Percentiles rank a stretch among this genome's conserved stretches.
These are phyloP conservation scores for Fusarium equiseti DNA, from an alignment of 2,329 filamentous ascomycete genomes.

Conservation along the genomic window DNA sequence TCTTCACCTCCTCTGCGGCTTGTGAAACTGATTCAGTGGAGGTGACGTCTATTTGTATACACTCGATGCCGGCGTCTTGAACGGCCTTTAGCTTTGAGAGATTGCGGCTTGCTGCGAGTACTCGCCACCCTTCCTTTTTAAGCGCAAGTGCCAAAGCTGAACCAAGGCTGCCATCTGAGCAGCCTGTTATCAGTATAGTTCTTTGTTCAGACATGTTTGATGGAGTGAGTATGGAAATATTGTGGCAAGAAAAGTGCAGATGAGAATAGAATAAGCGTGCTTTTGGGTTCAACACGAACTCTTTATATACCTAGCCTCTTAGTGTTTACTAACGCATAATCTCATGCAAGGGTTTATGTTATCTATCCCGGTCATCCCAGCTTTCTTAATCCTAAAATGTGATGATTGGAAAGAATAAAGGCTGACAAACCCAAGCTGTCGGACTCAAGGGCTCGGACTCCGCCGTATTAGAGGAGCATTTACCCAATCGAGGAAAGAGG, in stretches of 20 bases:
- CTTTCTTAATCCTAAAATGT: neutral
- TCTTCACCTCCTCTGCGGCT: slow-evolving; percentile 26
- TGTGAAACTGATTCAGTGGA: slow-evolving; percentile 40
- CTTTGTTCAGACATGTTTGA: slow-evolving; percentile 14
- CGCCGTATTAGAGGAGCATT: neutral
- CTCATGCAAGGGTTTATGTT: neutral
- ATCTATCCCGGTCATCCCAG: neutral
- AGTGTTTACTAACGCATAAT: neutral
- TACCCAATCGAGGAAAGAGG: neutral
- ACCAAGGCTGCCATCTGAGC: slow-evolving; percentile 52
- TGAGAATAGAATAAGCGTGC: neutral
- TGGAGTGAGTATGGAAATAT: neutral
- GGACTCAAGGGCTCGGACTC: neutral
- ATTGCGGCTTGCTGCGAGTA: slow-evolving; percentile 50
- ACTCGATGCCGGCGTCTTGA: slow-evolving; percentile 37
- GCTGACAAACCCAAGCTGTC: neutral
- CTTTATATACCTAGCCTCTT: neutral
- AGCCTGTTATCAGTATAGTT: slow-evolving; percentile 53
- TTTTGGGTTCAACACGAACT: neutral
- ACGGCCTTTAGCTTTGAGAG: slow-evolving; percentile 39
- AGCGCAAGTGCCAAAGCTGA: slow-evolving; percentile 49
- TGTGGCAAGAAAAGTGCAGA: neutral
- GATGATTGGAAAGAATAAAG: neutral
- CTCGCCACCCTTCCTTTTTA: slow-evolving; percentile 44
- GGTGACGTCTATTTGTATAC: slow-evolving; percentile 42